Evolutionary conservation across 441 rosid species (phyloP).

Genomic region (Geranium incanum): DNA sequence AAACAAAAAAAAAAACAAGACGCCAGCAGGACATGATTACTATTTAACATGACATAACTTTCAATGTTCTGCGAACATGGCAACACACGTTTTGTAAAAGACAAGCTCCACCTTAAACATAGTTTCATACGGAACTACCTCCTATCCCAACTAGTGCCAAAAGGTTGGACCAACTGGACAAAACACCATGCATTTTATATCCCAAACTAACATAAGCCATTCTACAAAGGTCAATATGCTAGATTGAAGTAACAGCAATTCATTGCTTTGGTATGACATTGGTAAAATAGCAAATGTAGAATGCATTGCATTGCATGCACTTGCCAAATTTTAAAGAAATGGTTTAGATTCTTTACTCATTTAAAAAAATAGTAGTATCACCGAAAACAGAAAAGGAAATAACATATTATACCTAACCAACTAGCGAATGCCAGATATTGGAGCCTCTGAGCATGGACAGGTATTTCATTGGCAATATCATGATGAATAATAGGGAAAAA

Average conservation of each 20-base stretch:
- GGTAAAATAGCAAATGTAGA: background rate
- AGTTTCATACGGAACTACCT: background rate
- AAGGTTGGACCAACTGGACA: background rate
- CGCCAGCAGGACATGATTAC: background rate
- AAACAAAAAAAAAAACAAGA: background rate
- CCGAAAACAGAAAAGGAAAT: background rate
- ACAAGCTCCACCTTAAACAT: background rate
- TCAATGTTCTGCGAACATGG: background rate
- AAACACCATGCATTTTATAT: background rate
- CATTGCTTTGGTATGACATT: background rate
- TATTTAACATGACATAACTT: background rate
- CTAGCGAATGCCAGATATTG: constrained; percentile 94
- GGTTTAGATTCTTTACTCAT: background rate
- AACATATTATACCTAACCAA: constrained; percentile 65
- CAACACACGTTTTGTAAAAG: background rate
- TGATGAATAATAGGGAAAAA: constrained; percentile 88
- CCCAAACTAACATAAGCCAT: background rate
- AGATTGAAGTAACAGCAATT: background rate
- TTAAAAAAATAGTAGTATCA: background rate
- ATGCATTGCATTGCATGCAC: constrained; percentile 4
- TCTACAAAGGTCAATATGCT: background rate
- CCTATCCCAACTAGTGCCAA: background rate
- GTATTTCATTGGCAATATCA: constrained; percentile 94
- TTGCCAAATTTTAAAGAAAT: background rate
- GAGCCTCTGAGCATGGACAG: constrained; percentile 72